Base-by-base conservation (phyloP, 1,284 basidiomycete species). In the Fomitopsis pinicola region DNA sequence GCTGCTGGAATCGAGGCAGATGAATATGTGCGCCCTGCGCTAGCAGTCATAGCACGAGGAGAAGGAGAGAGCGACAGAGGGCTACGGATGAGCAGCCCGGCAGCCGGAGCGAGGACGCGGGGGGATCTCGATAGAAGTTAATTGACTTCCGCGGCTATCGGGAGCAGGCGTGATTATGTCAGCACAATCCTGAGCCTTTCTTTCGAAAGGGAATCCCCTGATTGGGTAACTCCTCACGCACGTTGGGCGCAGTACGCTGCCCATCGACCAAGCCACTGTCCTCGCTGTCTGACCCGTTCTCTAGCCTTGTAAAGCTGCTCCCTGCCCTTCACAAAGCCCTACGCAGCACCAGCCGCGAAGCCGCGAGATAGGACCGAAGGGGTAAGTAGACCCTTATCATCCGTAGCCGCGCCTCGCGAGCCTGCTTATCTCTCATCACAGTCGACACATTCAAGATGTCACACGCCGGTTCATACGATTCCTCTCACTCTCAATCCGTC, bases 401-500 rank as follows among this genome's bases (percentile, higher is more conserved):
- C 19, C 36, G 26, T 46, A 55, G 40, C 52, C 28, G 38, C 52
- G 42, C 58, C 40, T 57, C 19, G 15, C 50, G 50, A 53, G 35
- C 52, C 48, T 26, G 36, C 58, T 53, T 59, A 59, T 59, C 53
- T 53, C 50, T 42, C 58, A 55, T 59, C 58, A 59, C 53, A 42
- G 50, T 36, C 42, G 35, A 26, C 33, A 38, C 42, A 36, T 44
- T 35, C 46, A 71, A 64, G 58, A 77, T 78, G 77, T 78, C 77
- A 71, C 76, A 77, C 77, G 76, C 72, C 52, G 71, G 75, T 61
- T 83, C 82, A 63, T 80, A 79, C 71, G 71, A 71, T 74, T 82
- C 83, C 61, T 82, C 81, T 77, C 77, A 80, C 69, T 81, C 81
- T 66, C 80, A 79, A 69, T 82, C 81, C 71, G 76, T 85, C 79